Conservation (phyloP, 805 yeast genomes). For the Saccharomycopsis javanensis region DNA sequence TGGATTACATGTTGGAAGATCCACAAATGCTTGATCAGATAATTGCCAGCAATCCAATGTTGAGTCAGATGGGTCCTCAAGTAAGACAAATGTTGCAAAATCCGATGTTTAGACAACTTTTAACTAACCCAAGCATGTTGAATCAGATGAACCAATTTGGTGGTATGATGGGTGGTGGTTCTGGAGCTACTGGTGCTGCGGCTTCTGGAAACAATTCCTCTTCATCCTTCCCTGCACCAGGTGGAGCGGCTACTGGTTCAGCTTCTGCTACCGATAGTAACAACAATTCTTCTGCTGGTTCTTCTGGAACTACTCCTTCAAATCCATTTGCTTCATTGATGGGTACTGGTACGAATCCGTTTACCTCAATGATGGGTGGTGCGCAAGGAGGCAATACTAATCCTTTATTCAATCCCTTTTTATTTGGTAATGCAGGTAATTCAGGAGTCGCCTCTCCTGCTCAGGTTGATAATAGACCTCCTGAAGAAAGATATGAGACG, state of each 20-base stretch:
- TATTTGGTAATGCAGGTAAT: constrained; percentile 25
- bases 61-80: constrained; percentile 81
- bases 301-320: constrained; percentile 25
- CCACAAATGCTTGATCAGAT: constrained; percentile 82
- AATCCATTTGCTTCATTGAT: constrained; percentile 47
- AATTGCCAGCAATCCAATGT: constrained; percentile 75
- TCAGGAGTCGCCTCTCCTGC: constrained; percentile 19
- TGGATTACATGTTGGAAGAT: constrained; percentile 74
- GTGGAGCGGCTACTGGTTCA: constrained; percentile 16
- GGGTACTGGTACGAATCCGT: constrained; percentile 26
- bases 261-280: constrained; percentile 17
- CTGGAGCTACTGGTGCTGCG: constrained; percentile 32
- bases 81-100: constrained; percentile 78
- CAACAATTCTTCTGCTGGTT: constrained; percentile 20
- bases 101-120: constrained; percentile 70
- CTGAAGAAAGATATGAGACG: constrained; percentile 65
- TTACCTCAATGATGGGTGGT: constrained; percentile 28
- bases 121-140: constrained; percentile 77
- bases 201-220: constrained; percentile 35
- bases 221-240: constrained; percentile 27
- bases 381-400: constrained; percentile 68
- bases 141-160: constrained; percentile 61
- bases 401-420: constrained; percentile 40
- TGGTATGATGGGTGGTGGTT: constrained; percentile 26
- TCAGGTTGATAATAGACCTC: constrained; percentile 52